Evolutionary conservation across 164 flowering plant genomes (phyloP), one percentile per base, ranked within the genome.

Genomic region (Kingdonia uniflora): DNA sequence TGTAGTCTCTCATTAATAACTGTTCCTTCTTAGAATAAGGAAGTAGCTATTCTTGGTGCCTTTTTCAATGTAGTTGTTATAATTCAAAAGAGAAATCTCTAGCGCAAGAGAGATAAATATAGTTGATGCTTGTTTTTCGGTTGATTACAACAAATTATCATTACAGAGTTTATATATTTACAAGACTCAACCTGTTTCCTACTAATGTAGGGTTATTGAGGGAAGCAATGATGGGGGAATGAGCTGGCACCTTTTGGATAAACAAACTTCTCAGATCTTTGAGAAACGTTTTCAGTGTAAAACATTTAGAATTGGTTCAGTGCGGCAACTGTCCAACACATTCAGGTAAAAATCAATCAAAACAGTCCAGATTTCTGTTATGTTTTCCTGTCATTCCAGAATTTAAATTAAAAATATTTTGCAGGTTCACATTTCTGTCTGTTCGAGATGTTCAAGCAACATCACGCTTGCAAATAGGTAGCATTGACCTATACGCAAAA

Each of bases 151-250:
- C 35, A 29, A 8, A 8, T 8, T 29, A 3, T 29, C 35, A 29
- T 8, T 8, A 29, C 8, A 3, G 35, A 29, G 35, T 29, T 29
- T 29, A 29, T 3, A 29, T 3, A 29, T 8, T 29, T 29, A 3
- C 8, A 29, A 8, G 8, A 29, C 4, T 29, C 4, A 8, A 29
- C 6, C 8, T 29, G 35, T 29, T 29, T 29, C 35, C 8, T 29
- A 8, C 35, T 3, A 29, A 29, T 29, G 35, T 8, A 88, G 99
- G 99, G 65, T 88, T 57, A 52, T 92, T 6, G 97, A 92, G 61
- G 95, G 99, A 70, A 92, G 95, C 43, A 57, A 60, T 49, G 89
- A 92, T 65, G 89, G 79, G 26, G 99, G 97, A 48, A 65, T 74
- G 15, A 84, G 62, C 57, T 92, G 99, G 99, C 65, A 58, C 58